Evolutionary conservation across 2,329 filamentous ascomycete species (phyloP), one percentile per base, ranked within the genome.

Genomic region (Ilyonectria destructans): DNA sequence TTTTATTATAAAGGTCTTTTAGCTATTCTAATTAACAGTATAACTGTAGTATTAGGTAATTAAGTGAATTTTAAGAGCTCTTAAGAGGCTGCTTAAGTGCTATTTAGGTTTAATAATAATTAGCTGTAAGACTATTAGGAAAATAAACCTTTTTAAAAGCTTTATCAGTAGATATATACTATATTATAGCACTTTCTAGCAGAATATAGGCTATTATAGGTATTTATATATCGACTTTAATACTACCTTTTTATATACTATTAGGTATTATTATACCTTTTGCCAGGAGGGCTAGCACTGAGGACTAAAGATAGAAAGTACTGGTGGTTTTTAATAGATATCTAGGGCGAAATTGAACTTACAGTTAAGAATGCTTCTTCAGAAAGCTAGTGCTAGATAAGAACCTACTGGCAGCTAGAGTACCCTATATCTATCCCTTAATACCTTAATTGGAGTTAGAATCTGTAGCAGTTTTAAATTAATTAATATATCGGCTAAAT

Each of bases 391-490:
- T 56, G 15, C 6, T 65, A n/a, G 62, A 46, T 48, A 6, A 58
- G 59, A 48, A 67, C 33, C 23, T 45, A 54, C 55, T 67, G 29
- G 58, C 65, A 54, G 46, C 46, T 35, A 33, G 65, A 52, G 6
- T 9, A 59, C 5, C 21, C 65, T 52, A 29, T 45, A 62, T 45
- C 64, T 3, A 3, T 66, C 58, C 65, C 58, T 35, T 46, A 46
- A 21, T 67, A 67, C 54, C 65, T 67, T 55, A 15, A 9, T 58
- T 67, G 12, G 65, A 67, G 58, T 45, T 40, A 55, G 9, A 26
- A 67, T 62, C 13, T 62, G 59, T 67, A 37, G 65, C 58, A 43
- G 55, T 62, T 54, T 58, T 67, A 37, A 58, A 9, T 67, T 67
- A 1, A 59, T 55, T 52, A 54, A 1, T 45, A 67, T 8, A 54